phyloP scores from a whole-genome alignment of 2,329 filamentous ascomycete species.

The Aspergillus transmontanensis region DNA sequence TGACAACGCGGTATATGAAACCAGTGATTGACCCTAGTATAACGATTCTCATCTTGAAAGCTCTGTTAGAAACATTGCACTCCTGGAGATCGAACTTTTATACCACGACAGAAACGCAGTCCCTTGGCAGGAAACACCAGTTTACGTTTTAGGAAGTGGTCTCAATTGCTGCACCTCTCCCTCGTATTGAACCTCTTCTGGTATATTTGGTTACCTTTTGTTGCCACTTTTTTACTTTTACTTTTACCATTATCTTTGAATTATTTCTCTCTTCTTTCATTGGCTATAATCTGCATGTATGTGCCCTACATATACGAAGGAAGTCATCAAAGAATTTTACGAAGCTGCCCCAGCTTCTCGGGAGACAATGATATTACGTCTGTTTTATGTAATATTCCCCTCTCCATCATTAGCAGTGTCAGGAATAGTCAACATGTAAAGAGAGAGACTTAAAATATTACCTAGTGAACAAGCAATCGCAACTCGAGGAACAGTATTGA shows the following conservation, averaged over 20 bases:
- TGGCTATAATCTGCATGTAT: too few relatives aligned
- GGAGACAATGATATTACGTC: too few relatives aligned
- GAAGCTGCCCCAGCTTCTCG: too few relatives aligned
- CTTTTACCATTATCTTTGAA: not conserved
- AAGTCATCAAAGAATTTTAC: too few relatives aligned
- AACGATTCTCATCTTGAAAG: not conserved
- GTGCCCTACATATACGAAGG: too few relatives aligned
- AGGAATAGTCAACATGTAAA: not conserved
- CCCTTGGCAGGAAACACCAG: not conserved
- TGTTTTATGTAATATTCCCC: not conserved
- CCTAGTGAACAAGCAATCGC: not conserved
- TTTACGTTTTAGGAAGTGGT: not conserved
- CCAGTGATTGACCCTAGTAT: not conserved
- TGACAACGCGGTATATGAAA: not conserved
- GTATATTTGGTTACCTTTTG: too few relatives aligned
- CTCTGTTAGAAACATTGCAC: not conserved
- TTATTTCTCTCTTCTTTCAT: too few relatives aligned
- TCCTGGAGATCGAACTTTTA: not conserved
- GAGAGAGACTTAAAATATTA: not conserved
- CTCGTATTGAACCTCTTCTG: not conserved
- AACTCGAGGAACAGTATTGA: not conserved
- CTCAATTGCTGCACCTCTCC: not conserved
- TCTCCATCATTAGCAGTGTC: not conserved
- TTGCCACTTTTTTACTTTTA: not conserved
- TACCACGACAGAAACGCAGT: not conserved